Conservation (phyloP, 2,329 filamentous ascomycete genomes). For the Alternaria viburni region DNA sequence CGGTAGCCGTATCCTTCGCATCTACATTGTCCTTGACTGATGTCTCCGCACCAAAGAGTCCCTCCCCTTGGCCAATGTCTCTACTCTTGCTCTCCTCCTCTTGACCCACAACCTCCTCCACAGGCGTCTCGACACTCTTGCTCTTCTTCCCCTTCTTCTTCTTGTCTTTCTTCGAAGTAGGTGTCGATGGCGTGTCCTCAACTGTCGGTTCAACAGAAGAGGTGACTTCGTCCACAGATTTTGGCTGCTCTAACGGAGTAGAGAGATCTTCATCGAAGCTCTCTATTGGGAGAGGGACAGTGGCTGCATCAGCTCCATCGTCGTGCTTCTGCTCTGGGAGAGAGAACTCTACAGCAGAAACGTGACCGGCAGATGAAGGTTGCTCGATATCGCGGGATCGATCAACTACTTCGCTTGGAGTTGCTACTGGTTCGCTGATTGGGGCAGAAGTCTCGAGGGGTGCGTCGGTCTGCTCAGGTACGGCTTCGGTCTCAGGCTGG, state of each 20-base stretch:
- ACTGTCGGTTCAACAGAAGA: background rate
- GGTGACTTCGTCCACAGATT: background rate
- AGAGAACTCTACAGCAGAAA: background rate
- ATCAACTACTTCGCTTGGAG: background rate
- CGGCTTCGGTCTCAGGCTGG: background rate
- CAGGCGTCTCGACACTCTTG: slow-evolving; percentile 12
- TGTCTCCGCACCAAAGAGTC: background rate
- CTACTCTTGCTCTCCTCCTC: background rate
- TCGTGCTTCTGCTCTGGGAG: background rate
- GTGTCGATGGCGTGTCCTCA: slow-evolving; percentile 7
- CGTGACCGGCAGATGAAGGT: background rate
- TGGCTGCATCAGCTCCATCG: background rate
- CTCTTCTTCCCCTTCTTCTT: slow-evolving; percentile 34
- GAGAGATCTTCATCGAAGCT: slow-evolving; percentile 1
- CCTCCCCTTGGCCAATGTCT: background rate
- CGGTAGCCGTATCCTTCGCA: background rate
- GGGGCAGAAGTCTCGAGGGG: background rate
- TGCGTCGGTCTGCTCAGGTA: background rate
- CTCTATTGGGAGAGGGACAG: slow-evolving; percentile 5
- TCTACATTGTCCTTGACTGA: background rate
- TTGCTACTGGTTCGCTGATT: background rate
- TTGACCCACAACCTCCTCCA: slow-evolving; percentile 4
- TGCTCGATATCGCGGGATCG: background rate
- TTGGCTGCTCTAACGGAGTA: background rate
- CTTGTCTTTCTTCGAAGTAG: slow-evolving; percentile 23